Percentiles rank a stretch among this genome's conserved stretches.
These are phyloP conservation scores for Pyrenula massariospora DNA, from an alignment of 495 filamentous ascomycete genomes.

Conservation along the genomic window DNA sequence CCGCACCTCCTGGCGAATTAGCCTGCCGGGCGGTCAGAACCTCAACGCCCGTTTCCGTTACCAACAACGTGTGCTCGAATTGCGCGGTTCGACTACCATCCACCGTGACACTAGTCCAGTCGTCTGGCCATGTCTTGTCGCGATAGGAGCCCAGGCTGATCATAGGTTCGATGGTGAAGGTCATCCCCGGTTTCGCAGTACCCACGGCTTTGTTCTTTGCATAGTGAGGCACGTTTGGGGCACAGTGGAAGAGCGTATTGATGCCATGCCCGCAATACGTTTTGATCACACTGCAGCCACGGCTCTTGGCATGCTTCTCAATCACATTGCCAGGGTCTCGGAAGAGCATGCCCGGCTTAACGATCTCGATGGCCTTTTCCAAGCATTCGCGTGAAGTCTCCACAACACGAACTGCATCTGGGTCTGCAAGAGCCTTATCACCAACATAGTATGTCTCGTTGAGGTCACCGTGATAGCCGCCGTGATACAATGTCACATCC, in stretches of 20 bases:
- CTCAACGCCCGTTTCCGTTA: slow-evolving; percentile 90
- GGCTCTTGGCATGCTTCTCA: slow-evolving; percentile 72
- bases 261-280: slow-evolving; percentile 88
- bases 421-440: slow-evolving; percentile 57
- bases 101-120: slow-evolving; percentile 78
- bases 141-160: slow-evolving; percentile 69
- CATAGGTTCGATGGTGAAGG: slow-evolving; percentile 91
- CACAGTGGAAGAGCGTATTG: slow-evolving; percentile 73
- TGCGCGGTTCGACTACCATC: slow-evolving; percentile 78
- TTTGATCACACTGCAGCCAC: slow-evolving; percentile 70
- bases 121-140: slow-evolving; percentile 81
- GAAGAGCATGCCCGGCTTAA: slow-evolving; percentile 80
- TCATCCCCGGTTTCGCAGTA: slow-evolving; percentile 78
- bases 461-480: slow-evolving; percentile 76
- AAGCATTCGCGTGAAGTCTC: slow-evolving; percentile 73
- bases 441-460: slow-evolving; percentile 93
- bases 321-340: slow-evolving; percentile 74
- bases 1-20: slow-evolving; percentile 74
- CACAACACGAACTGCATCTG: slow-evolving; percentile 73
- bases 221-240: slow-evolving; percentile 81
- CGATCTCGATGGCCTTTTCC: slow-evolving; percentile 69
- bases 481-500: slow-evolving; percentile 79
- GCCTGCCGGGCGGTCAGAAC: slow-evolving; percentile 73
- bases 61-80: slow-evolving; percentile 90
- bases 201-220: slow-evolving; percentile 86